Evolutionary conservation across 2,329 filamentous ascomycete genomes (phyloP).

Genomic region (Botryosphaeria agaves): DNA sequence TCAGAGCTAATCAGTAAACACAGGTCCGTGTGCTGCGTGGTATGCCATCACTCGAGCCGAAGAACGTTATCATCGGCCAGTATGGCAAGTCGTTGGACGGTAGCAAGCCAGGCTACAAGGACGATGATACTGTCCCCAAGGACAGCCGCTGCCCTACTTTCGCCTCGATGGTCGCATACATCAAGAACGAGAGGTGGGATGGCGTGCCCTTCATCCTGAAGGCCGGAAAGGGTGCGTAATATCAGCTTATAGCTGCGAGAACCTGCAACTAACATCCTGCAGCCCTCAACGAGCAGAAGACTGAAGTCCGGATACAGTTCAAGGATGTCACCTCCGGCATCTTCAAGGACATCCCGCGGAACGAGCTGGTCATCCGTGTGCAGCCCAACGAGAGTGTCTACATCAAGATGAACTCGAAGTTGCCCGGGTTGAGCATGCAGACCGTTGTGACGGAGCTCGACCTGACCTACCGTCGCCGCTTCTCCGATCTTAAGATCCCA

Average conservation of each 20-base stretch:
- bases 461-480: conserved; percentile 90
- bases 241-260: background rate
- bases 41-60: conserved; percentile 90
- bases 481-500: conserved; percentile 98
- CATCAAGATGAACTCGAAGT: conserved; percentile 99
- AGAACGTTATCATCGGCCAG: conserved; percentile 99
- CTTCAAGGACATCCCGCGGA: conserved; percentile 98
- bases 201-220: conserved; percentile 99
- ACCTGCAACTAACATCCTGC: conserved; percentile 4
- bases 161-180: conserved; percentile 91
- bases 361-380: conserved; percentile 97
- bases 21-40: conserved; percentile 86
- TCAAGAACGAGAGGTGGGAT: conserved; percentile 99
- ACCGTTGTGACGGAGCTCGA: conserved; percentile 97
- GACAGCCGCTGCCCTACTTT: conserved; percentile 96
- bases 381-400: conserved; percentile 99
- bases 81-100: conserved; percentile 94
- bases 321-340: conserved; percentile 98
- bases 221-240: conserved; percentile 53
- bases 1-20: too few species aligned
- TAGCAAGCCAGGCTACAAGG: conserved; percentile 93
- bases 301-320: conserved; percentile 97
- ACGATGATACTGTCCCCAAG: conserved; percentile 95
- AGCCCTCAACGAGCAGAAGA: conserved; percentile 99
- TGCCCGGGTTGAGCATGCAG: conserved; percentile 97